Evolutionary conservation across 1,139 yeast species (phyloP).

Genomic region (Candida sanyaensis): DNA sequence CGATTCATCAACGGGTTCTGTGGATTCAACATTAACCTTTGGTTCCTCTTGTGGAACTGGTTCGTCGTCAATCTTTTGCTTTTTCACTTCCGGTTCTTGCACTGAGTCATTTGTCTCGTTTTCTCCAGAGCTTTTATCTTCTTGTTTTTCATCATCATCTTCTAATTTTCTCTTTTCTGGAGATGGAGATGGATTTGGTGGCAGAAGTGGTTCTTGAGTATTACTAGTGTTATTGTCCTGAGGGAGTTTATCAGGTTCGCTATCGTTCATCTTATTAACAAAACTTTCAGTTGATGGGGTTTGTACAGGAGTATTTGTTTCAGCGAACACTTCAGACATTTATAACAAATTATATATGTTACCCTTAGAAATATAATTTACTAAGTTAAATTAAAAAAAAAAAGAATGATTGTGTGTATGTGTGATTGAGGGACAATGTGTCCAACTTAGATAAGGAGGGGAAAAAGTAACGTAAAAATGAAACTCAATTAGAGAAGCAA

Average conservation of each 20-base stretch:
- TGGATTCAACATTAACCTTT: not conserved
- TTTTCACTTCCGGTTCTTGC: not conserved
- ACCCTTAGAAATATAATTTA: too few relatives aligned
- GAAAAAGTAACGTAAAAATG: not conserved
- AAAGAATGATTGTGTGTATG: too few relatives aligned
- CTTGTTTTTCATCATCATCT: constrained; percentile 3
- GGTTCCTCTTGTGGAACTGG: not conserved
- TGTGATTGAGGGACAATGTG: too few relatives aligned
- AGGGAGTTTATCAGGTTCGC: constrained; percentile 5
- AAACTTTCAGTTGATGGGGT: constrained; percentile 40
- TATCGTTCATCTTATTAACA: constrained; percentile 10
- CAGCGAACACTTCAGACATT: constrained; percentile 21
- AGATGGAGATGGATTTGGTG: constrained; percentile 48
- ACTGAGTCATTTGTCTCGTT: not conserved
- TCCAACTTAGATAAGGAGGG: not conserved
- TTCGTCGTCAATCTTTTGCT: constrained; percentile 5
- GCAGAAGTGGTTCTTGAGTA: constrained; percentile 38
- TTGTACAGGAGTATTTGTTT: constrained; percentile 42
- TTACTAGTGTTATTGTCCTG: not conserved
- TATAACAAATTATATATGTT: too few relatives aligned
- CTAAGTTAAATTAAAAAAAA: too few relatives aligned
- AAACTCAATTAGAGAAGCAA: too few relatives aligned
- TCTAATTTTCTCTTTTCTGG: constrained; percentile 41
- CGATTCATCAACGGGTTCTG: not conserved
- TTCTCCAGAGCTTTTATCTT: not conserved